These are phyloP conservation scores for Corinectria fuckeliana DNA, from an alignment of 2,329 filamentous ascomycete genomes.

Conservation along the genomic window DNA sequence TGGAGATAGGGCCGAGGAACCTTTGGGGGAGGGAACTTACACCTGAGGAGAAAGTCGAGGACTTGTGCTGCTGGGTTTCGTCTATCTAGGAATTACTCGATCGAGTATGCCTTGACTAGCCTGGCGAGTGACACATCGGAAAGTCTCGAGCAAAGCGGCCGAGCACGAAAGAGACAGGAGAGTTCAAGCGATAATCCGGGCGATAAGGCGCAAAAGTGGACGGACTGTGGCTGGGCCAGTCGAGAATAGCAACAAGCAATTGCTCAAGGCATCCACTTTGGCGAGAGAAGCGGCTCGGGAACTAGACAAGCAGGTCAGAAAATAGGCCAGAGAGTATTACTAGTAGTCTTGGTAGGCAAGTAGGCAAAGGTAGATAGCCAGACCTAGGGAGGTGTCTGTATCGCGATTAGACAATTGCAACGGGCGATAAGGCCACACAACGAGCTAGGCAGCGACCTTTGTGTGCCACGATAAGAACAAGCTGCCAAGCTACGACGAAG, in stretches of 20 bases:
- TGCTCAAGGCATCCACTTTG: constrained; percentile 5
- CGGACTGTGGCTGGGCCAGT: constrained; percentile 17
- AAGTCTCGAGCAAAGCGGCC: constrained; percentile 26
- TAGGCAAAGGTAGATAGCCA: constrained; percentile 6
- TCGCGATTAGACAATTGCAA: background rate
- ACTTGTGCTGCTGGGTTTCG: background rate
- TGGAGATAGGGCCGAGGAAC: background rate
- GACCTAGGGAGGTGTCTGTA: constrained; percentile 7
- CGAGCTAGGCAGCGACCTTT: background rate
- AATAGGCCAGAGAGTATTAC: background rate
- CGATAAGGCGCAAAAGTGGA: constrained; percentile 3
- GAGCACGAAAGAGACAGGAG: constrained; percentile 14
- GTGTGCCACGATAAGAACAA: constrained; percentile 2
- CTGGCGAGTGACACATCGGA: constrained; percentile 14
- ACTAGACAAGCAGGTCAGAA: constrained; percentile 7
- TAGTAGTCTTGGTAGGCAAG: too few species aligned
- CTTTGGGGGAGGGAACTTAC: background rate
- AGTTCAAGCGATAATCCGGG: constrained; percentile 18
- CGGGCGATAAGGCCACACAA: constrained; percentile 9
- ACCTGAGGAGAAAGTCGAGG: background rate
- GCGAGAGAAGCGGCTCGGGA: constrained; percentile 1
- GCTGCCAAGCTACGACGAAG: background rate
- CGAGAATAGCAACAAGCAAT: background rate
- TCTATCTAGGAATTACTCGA: background rate
- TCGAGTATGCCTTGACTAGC: constrained; percentile 11